Evolutionary conservation across 2,329 filamentous ascomycete genomes (phyloP).

Genomic region (Pseudogymnoascus sp.): DNA sequence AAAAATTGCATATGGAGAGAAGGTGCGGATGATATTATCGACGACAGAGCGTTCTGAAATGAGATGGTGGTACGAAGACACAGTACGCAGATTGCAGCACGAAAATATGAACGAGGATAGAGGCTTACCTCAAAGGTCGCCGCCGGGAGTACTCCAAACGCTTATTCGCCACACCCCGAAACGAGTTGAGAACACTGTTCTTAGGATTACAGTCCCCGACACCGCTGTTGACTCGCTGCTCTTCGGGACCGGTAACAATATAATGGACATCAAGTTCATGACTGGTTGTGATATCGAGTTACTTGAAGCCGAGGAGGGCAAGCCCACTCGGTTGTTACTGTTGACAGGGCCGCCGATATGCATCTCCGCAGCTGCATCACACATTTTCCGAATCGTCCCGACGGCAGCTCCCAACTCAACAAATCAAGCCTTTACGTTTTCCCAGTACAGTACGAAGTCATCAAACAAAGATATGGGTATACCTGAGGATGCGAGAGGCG

Average conservation of each 20-base stretch:
- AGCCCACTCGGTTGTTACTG: background rate
- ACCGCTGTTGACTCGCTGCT: background rate
- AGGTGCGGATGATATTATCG: slow-evolving; percentile 3
- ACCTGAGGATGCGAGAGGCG: background rate
- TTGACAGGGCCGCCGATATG: background rate
- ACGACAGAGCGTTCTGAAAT: background rate
- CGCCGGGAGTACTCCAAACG: background rate
- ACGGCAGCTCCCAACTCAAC: background rate
- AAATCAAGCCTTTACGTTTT: background rate
- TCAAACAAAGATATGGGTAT: background rate
- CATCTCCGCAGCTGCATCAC: background rate
- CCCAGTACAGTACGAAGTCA: background rate
- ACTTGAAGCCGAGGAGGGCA: background rate
- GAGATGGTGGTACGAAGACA: slow-evolving; percentile 2
- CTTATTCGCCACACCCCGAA: slow-evolving; percentile 1
- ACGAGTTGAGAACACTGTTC: background rate
- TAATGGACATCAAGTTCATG: slow-evolving; percentile 2
- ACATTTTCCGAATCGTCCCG: background rate
- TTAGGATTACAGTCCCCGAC: background rate
- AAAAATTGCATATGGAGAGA: slow-evolving; percentile 2
- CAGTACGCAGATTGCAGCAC: background rate
- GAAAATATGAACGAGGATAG: slow-evolving; percentile 1
- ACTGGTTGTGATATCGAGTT: slow-evolving; percentile 6
- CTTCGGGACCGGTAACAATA: background rate
- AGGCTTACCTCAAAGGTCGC: background rate